A percentile compares a stretch with the other conserved stretches of the same genome.
Evolutionary conservation across 306 rosid species (phyloP).

Genomic region (Medicago arabica): DNA sequence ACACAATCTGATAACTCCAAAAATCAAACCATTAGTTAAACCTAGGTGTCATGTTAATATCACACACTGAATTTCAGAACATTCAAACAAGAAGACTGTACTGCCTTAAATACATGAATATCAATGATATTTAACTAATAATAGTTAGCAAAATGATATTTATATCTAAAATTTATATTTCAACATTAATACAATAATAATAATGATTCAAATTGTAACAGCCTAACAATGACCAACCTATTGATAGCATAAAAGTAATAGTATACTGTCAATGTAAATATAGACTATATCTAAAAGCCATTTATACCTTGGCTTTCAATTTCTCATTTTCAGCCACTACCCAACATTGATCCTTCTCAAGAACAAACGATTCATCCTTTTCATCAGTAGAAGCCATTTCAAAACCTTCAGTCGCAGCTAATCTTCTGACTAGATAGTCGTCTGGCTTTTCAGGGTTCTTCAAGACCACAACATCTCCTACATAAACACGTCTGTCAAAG

Average conservation of each 20-base stretch:
- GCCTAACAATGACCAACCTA: slow-evolving; percentile 14
- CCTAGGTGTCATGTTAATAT: slow-evolving; percentile 19
- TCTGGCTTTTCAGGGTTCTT: slow-evolving; percentile 78
- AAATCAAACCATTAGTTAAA: slow-evolving; percentile 15
- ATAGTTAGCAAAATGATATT: too few relatives aligned
- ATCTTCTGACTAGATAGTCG: slow-evolving; percentile 78
- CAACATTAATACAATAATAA: slow-evolving; percentile 11
- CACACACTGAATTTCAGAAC: slow-evolving; percentile 31
- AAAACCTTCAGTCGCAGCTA: slow-evolving; percentile 88
- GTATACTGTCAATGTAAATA: slow-evolving; percentile 5
- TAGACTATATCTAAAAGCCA: background rate
- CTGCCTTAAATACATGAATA: background rate
- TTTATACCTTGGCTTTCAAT: slow-evolving; percentile 78
- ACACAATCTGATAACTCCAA: slow-evolving; percentile 3
- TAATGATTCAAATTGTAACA: slow-evolving; percentile 17
- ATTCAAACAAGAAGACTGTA: background rate
- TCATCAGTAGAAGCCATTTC: slow-evolving; percentile 87
- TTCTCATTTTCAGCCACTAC: slow-evolving; percentile 83
- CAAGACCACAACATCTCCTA: slow-evolving; percentile 94
- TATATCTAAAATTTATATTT: slow-evolving; percentile 5
- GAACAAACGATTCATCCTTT: slow-evolving; percentile 80
- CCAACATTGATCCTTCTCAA: slow-evolving; percentile 92
- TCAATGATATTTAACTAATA: slow-evolving; percentile 7
- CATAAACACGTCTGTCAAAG: slow-evolving; percentile 78
- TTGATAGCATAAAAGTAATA: slow-evolving; percentile 16